Conservation (phyloP, 208 protist genomes). For the Wallacemonas sp. region DNA sequence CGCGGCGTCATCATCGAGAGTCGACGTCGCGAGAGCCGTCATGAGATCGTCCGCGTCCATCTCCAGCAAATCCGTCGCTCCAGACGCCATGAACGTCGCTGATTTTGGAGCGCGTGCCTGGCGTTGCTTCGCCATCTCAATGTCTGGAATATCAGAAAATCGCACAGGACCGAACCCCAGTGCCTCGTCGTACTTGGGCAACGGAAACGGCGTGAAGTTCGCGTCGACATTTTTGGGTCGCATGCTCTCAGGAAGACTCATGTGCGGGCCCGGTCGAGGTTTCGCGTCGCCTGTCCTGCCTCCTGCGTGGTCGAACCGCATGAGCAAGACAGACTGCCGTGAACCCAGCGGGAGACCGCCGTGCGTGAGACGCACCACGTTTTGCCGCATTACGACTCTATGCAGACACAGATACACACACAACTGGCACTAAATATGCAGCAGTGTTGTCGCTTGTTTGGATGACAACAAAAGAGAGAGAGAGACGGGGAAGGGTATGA, state of each 20-base stretch:
- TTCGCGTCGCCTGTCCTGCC: neutral
- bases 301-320: constrained; percentile 12
- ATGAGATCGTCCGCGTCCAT: neutral
- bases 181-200: constrained; percentile 77
- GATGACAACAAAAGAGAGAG: neutral
- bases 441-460: neutral
- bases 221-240: constrained; percentile 52
- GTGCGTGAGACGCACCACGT: neutral
- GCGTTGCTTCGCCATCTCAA: constrained; percentile 49
- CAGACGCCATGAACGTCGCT: no score
- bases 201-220: constrained; percentile 82
- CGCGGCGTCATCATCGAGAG: neutral
- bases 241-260: constrained; percentile 64
- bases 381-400: neutral
- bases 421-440: neutral
- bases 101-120: no score
- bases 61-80: neutral
- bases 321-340: neutral
- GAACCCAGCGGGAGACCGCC: neutral
- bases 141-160: constrained; percentile 76
- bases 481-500: neutral
- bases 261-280: neutral
- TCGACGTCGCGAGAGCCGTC: neutral
- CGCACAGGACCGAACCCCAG: constrained; percentile 82
- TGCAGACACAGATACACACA: constrained; percentile 1